These are phyloP conservation scores for Glomus cerebriforme DNA, from an alignment of 192 early-diverging fungal species.

Conservation along the genomic window DNA sequence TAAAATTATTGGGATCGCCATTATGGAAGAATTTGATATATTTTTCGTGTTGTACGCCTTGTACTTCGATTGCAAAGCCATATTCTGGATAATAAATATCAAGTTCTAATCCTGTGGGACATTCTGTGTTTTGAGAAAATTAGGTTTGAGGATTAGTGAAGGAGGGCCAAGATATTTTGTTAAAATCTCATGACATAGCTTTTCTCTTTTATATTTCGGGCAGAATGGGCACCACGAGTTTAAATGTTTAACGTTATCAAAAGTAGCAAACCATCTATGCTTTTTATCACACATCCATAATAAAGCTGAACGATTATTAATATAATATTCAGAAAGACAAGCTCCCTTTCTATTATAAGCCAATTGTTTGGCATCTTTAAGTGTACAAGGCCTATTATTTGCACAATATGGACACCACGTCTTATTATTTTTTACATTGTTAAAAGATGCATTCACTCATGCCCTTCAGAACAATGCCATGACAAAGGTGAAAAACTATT, in stretches of 20 bases:
- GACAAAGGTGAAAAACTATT: too few species aligned
- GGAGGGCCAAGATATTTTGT: constrained; percentile 22
- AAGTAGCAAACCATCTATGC: background rate
- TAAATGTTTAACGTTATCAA: constrained; percentile 15
- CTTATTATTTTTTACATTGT: too few species aligned
- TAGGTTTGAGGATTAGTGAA: constrained; percentile 9
- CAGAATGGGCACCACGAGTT: constrained; percentile 15
- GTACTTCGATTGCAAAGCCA: constrained; percentile 15
- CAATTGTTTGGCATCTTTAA: too few species aligned
- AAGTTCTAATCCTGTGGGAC: constrained; percentile 16
- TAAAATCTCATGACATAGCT: constrained; percentile 19
- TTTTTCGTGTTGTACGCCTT: background rate
- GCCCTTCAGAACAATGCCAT: too few species aligned
- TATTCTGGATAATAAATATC: constrained; percentile 14
- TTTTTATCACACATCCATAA: constrained; percentile 16
- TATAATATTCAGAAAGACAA: constrained; percentile 24
- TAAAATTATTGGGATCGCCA: too few species aligned
- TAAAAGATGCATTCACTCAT: too few species aligned
- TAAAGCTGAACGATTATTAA: constrained; percentile 25
- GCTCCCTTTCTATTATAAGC: constrained; percentile 6
- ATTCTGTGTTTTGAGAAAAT: constrained; percentile 2
- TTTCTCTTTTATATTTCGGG: constrained; percentile 23
- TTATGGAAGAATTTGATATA: background rate
- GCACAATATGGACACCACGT: too few species aligned
- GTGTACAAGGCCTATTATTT: too few species aligned